Evolutionary conservation across 2,329 filamentous ascomycete genomes (phyloP).

Genomic region (Aplosporella prunicola): DNA sequence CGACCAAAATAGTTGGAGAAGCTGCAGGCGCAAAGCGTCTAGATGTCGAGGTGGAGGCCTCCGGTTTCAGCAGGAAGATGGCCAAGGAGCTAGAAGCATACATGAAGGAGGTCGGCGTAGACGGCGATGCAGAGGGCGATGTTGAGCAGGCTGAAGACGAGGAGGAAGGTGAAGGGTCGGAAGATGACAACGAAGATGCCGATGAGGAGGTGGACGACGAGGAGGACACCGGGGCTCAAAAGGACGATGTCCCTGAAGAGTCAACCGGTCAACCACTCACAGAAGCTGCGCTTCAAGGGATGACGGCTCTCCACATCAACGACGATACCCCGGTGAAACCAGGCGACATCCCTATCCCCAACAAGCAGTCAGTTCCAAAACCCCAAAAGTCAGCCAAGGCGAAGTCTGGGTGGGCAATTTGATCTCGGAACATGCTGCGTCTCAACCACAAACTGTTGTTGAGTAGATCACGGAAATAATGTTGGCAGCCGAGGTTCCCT

Average conservation of each 20-base stretch:
- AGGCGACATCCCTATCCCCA: background rate
- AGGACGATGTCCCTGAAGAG: slow-evolving; percentile 2
- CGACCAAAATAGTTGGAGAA: slow-evolving; percentile 61
- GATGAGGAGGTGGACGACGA: slow-evolving; percentile 12
- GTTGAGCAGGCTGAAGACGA: slow-evolving; percentile 21
- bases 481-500: no score
- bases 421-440: slow-evolving; percentile 2
- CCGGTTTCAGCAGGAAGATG: slow-evolving; percentile 95
- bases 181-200: slow-evolving; percentile 14
- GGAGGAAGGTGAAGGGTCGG: slow-evolving; percentile 12
- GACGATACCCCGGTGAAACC: slow-evolving; percentile 20
- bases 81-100: slow-evolving; percentile 86
- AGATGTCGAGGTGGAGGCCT: slow-evolving; percentile 83
- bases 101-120: slow-evolving; percentile 62
- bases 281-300: slow-evolving; percentile 11
- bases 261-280: slow-evolving; percentile 5
- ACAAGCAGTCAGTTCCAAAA: background rate
- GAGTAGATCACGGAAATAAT: no score
- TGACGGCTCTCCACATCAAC: slow-evolving; percentile 29
- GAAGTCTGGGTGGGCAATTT: slow-evolving; percentile 12
- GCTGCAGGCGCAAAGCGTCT: slow-evolving; percentile 47
- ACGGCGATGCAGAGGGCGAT: slow-evolving; percentile 38
- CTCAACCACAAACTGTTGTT: no score
- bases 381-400: slow-evolving; percentile 8
- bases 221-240: slow-evolving; percentile 11